Evolutionary conservation across 345 rosid species (phyloP).

Genomic region (Clarkia xantiana): DNA sequence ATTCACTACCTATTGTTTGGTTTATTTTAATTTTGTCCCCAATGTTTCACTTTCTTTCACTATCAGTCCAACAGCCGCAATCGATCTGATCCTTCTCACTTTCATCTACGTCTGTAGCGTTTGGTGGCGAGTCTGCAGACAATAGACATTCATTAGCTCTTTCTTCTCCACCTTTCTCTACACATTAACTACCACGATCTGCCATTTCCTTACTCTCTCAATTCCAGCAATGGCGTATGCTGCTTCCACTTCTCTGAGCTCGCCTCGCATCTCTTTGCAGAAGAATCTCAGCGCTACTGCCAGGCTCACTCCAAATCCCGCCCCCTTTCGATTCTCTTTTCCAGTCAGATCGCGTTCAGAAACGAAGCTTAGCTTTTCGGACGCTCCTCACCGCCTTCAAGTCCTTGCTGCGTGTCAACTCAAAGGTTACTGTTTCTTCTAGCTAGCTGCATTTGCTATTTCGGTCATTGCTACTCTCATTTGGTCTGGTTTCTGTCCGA

Average conservation of each 20-base stretch:
- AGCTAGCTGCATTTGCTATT: not conserved
- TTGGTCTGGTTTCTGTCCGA: not conserved
- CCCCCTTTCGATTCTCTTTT: not conserved
- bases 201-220: not conserved
- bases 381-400: not conserved
- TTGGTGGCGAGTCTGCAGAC: too few relatives aligned
- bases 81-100: too few relatives aligned
- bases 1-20: too few relatives aligned
- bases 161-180: not conserved
- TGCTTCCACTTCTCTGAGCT: slow-evolving; percentile 2
- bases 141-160: not conserved
- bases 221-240: not conserved
- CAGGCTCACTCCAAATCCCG: not conserved
- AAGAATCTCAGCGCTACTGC: not conserved
- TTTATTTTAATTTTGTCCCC: too few relatives aligned
- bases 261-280: slow-evolving; percentile 1
- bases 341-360: not conserved
- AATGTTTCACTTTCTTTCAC: too few relatives aligned
- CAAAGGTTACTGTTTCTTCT: slow-evolving; percentile 2
- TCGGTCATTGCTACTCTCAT: not conserved
- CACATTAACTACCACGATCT: not conserved
- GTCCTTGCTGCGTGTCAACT: slow-evolving; percentile 1
- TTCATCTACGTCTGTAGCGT: too few relatives aligned
- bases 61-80: too few relatives aligned
- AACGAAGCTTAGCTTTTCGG: slow-evolving; percentile 1